Evolutionary conservation across 768 basidiomycete species (phyloP).

Genomic region (Boletus reticulatus): DNA sequence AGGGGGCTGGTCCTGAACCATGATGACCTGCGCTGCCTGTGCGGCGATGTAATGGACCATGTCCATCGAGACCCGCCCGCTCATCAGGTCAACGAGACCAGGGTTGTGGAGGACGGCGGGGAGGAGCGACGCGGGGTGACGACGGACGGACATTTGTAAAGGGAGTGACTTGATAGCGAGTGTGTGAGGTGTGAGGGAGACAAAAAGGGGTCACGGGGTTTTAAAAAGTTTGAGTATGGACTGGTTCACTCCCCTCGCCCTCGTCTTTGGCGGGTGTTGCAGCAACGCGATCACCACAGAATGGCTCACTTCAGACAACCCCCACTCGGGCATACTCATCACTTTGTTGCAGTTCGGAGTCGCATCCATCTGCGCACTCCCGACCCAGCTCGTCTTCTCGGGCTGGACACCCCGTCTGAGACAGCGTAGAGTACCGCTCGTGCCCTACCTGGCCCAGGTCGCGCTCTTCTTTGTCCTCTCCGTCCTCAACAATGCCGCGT

Average conservation of each 20-base stretch:
- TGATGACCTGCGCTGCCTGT: constrained; percentile 73
- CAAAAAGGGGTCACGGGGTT: constrained; percentile 30
- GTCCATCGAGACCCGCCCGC: constrained; percentile 72
- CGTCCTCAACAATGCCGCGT: constrained; percentile 87
- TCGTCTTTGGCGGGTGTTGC: constrained; percentile 93
- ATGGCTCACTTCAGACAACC: constrained; percentile 64
- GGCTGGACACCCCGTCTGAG: constrained; percentile 46
- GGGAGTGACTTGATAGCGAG: constrained; percentile 32
- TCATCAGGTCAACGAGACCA: constrained; percentile 75
- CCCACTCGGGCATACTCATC: constrained; percentile 75
- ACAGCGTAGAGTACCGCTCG: constrained; percentile 65
- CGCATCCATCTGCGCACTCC: constrained; percentile 73
- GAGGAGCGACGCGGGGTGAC: constrained; percentile 81
- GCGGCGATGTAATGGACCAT: constrained; percentile 87
- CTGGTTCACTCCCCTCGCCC: constrained; percentile 65
- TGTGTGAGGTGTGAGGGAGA: too few relatives aligned
- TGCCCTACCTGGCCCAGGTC: constrained; percentile 77
- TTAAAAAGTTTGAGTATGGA: constrained; percentile 19
- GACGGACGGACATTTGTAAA: constrained; percentile 36
- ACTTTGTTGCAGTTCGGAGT: constrained; percentile 85
- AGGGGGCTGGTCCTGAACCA: constrained; percentile 50
- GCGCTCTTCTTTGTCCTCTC: constrained; percentile 77
- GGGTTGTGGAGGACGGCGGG: constrained; percentile 76
- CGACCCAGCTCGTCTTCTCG: constrained; percentile 47
- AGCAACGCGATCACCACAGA: constrained; percentile 81